phyloP scores from a whole-genome alignment of 768 basidiomycete genomes.

The Tulasnella sp. region DNA sequence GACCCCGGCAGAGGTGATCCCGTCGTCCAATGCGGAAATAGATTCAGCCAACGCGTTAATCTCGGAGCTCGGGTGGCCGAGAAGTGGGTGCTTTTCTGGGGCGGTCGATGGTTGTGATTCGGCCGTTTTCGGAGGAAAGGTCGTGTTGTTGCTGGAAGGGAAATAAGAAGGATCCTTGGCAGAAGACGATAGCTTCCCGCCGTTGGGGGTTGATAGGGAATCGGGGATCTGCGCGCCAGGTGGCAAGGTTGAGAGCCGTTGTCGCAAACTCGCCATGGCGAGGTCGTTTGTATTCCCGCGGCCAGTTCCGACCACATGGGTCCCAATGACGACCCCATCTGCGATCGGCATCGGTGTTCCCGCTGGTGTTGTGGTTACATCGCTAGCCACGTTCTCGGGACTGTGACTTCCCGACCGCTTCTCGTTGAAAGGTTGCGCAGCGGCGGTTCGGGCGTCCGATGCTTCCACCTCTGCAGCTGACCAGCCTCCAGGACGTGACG shows the following conservation, averaged over 20 bases:
- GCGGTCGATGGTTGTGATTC: not conserved
- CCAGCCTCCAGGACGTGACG: conserved; percentile 54
- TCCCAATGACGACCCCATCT: not conserved
- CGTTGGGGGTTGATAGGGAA: not conserved
- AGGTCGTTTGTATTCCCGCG: not conserved
- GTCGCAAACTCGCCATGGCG: not conserved
- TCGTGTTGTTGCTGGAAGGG: conserved; percentile 1
- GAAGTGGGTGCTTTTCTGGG: conserved; percentile 32
- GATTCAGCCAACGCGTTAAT: conserved; percentile 65
- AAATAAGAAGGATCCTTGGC: conserved; percentile 13
- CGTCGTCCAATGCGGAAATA: conserved; percentile 63
- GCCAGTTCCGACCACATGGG: not conserved
- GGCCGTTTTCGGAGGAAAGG: conserved; percentile 4
- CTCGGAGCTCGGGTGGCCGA: conserved; percentile 51
- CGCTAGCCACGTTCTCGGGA: conserved; percentile 27
- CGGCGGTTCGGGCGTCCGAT: conserved; percentile 34
- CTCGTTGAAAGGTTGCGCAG: conserved; percentile 29
- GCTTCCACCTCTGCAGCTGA: conserved; percentile 41
- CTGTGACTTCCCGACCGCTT: conserved; percentile 20
- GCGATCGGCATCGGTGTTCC: conserved; percentile 19
- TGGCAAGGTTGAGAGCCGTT: not conserved
- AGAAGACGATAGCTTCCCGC: not conserved
- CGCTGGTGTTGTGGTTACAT: conserved; percentile 32
- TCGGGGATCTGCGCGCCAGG: not conserved
- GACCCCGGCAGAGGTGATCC: conserved; percentile 59